A percentile compares a stretch with the other conserved stretches of the same genome.
Evolutionary conservation across 2,329 filamentous ascomycete genomes (phyloP).

Genomic region (Hortaea werneckii): DNA sequence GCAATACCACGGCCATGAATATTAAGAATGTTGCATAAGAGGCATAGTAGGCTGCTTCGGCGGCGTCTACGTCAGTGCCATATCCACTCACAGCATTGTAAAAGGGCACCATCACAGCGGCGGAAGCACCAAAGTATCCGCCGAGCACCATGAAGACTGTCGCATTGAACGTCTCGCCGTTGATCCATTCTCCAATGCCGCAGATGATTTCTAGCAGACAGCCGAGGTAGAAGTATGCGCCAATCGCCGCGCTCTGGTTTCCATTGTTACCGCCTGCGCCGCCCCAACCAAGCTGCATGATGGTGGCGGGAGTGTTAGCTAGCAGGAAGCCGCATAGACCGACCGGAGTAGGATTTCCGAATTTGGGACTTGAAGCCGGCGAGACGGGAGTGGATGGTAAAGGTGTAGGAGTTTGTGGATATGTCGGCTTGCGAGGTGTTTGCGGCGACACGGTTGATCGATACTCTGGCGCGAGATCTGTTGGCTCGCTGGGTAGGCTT

Average conservation of each 20-base stretch:
- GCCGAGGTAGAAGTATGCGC: conserved; percentile 6
- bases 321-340: conserved; percentile 9
- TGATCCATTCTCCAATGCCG: conserved; percentile 9
- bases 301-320: conserved; percentile 7
- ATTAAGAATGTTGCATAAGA: conserved; percentile 1
- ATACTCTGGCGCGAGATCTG: too few species aligned
- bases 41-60: conserved; percentile 1
- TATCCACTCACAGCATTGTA: conserved; percentile 4
- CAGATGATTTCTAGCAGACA: conserved; percentile 4
- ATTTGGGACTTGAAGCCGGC: background rate
- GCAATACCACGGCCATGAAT: conserved; percentile 9
- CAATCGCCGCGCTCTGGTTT: background rate
- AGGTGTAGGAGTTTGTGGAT: too few species aligned
- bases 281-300: conserved; percentile 10
- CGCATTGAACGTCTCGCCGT: conserved; percentile 4
- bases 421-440: too few species aligned
- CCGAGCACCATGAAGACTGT: conserved; percentile 6
- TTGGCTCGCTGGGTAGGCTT: too few species aligned
- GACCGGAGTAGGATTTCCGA: conserved; percentile 5
- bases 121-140: conserved; percentile 3
- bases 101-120: background rate
- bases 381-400: too few species aligned
- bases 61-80: background rate
- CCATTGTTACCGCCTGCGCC: conserved; percentile 3
- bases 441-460: too few species aligned